Conservation (phyloP, 352 stramenopile genomes). For the Phytophthora kernoviae region DNA sequence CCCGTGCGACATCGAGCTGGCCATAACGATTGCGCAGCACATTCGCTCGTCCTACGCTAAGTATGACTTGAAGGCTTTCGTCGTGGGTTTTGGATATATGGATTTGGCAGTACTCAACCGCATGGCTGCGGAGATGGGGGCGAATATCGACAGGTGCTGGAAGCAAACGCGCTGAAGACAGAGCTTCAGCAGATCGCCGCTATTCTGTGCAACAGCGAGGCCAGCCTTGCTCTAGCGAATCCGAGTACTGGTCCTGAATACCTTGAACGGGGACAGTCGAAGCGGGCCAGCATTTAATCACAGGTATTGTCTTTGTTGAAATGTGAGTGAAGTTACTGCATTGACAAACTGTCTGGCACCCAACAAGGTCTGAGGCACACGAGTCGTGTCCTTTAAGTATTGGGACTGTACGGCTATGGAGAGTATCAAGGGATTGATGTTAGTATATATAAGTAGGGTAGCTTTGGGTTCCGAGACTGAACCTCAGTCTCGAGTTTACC, state of each 20-base stretch:
- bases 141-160: conserved; percentile 43
- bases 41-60: conserved; percentile 53
- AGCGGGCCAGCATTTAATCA: neutral
- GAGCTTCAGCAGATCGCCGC: conserved; percentile 40
- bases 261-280: too few relatives aligned
- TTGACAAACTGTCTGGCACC: too few relatives aligned
- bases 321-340: too few relatives aligned
- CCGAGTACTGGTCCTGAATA: neutral
- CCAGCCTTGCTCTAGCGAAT: conserved; percentile 26
- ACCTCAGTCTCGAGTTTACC: too few relatives aligned
- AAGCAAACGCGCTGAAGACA: conserved; percentile 23
- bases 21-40: conserved; percentile 45
- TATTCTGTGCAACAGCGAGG: conserved; percentile 25
- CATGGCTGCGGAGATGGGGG: conserved; percentile 54
- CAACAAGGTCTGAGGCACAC: too few relatives aligned
- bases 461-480: too few relatives aligned
- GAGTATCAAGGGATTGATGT: too few relatives aligned
- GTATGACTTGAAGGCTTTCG: conserved; percentile 61
- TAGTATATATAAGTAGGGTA: too few relatives aligned
- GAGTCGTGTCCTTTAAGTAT: too few relatives aligned
- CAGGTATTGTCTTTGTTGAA: too few relatives aligned
- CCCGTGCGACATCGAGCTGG: conserved; percentile 33
- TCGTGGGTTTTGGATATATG: conserved; percentile 65
- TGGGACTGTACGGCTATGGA: too few relatives aligned
- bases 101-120: conserved; percentile 55